These are phyloP conservation scores for Suhomyces yuchorum DNA, from an alignment of 1,139 yeast genomes.

Conservation along the genomic window DNA sequence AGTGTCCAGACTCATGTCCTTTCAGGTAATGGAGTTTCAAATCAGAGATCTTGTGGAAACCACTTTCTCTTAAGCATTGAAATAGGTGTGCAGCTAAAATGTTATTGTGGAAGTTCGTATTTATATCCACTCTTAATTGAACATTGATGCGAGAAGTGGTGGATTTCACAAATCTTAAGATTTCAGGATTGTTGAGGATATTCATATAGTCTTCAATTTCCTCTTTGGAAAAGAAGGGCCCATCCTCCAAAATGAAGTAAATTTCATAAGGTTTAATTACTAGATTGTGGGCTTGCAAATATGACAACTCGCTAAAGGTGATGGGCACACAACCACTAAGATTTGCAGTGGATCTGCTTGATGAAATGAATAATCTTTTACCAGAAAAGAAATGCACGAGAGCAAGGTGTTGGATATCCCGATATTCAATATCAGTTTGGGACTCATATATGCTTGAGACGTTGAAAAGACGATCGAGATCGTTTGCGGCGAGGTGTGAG, in stretches of 20 bases:
- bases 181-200: not conserved
- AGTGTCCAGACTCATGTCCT: not conserved
- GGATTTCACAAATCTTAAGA: slow-evolving; percentile 11
- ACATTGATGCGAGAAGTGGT: slow-evolving; percentile 17
- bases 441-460: slow-evolving; percentile 12
- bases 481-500: slow-evolving; percentile 19
- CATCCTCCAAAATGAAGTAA: slow-evolving; percentile 17
- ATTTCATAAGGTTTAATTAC: slow-evolving; percentile 25
- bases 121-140: slow-evolving; percentile 15
- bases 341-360: slow-evolving; percentile 13
- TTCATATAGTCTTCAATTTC: not conserved
- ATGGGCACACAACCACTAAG: slow-evolving; percentile 2
- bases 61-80: slow-evolving; percentile 9
- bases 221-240: not conserved
- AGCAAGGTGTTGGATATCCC: slow-evolving; percentile 22
- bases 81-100: slow-evolving; percentile 12
- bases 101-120: slow-evolving; percentile 13
- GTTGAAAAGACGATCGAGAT: slow-evolving; percentile 21
- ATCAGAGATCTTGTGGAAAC: slow-evolving; percentile 1
- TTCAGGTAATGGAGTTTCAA: slow-evolving; percentile 7
- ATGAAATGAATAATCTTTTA: slow-evolving; percentile 18
- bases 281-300: slow-evolving; percentile 20
- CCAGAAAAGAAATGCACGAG: slow-evolving; percentile 19
- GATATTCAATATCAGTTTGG: slow-evolving; percentile 11
- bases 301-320: slow-evolving; percentile 15